phyloP scores from a whole-genome alignment of 768 basidiomycete genomes.

The Rhodotorula babjevae region DNA sequence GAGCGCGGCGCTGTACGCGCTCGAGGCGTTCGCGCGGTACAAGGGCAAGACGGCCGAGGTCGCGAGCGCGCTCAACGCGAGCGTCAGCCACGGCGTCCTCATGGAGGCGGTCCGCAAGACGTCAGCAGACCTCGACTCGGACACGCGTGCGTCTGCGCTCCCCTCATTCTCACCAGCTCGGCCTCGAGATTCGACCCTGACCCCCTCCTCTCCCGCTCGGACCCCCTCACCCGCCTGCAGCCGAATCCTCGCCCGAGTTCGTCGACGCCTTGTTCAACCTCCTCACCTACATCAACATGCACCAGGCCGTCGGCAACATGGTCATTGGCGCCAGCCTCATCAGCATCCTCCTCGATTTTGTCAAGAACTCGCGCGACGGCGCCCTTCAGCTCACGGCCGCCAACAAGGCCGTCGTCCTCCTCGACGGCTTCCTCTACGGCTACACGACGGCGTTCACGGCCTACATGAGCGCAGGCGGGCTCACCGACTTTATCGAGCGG shows the following conservation, averaged over 20 bases:
- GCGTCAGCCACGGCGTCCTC: slow-evolving; percentile 89
- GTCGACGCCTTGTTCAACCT: slow-evolving; percentile 77
- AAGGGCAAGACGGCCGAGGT: slow-evolving; percentile 79
- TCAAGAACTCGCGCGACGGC: slow-evolving; percentile 67
- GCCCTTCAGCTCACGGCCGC: slow-evolving; percentile 53
- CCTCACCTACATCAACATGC: slow-evolving; percentile 77
- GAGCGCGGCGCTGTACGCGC: slow-evolving; percentile 76
- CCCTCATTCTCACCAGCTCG: neutral
- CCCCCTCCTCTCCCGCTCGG: too few relatives aligned
- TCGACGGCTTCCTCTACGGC: slow-evolving; percentile 87
- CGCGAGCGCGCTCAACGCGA: slow-evolving; percentile 82
- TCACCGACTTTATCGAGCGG: slow-evolving; percentile 75
- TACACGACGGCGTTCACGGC: slow-evolving; percentile 80
- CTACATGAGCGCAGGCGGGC: slow-evolving; percentile 76
- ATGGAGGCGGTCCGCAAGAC: slow-evolving; percentile 83
- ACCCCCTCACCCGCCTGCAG: slow-evolving; percentile 21
- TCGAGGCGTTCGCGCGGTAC: slow-evolving; percentile 85
- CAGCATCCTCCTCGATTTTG: slow-evolving; percentile 78
- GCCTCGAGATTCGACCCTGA: too few relatives aligned
- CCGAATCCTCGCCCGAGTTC: slow-evolving; percentile 46
- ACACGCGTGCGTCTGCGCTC: slow-evolving; percentile 45
- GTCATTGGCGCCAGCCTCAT: slow-evolving; percentile 89
- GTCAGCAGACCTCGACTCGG: slow-evolving; percentile 59
- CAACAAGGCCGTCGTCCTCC: slow-evolving; percentile 82
- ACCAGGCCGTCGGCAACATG: slow-evolving; percentile 83